Evolutionary conservation across 805 yeast genomes (phyloP), one percentile per base, ranked within the genome.

Genomic region (Candida khao-thaluensis): DNA sequence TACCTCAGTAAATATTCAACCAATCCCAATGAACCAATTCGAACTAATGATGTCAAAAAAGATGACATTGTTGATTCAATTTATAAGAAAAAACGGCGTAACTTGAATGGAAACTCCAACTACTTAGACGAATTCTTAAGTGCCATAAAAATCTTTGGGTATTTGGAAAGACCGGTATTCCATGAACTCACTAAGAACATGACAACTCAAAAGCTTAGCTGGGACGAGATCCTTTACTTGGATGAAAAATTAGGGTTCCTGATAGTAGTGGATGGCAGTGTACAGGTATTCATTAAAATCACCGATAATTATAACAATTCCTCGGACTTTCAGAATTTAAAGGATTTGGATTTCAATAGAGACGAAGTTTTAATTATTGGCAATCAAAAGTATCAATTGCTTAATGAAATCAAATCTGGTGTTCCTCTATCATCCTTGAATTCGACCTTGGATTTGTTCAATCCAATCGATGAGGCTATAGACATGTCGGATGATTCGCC

Each of bases 71-170:
- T 42, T 5, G 51, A 47, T 25, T 42, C 48, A 4, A 47, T 44
- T 23, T 42, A 42, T 6, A 51, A 55, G 38, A 53, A 54, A 37
- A 43, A 45, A 41, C 48, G 70, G 77, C 35, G 37, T 38, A 43
- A 47, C 16, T 16, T 62, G 68, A 42, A 76, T 77, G 21, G 65
- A 62, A 47, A 76, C 31, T 64, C 83, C 1, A 81, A 85, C 33
- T 90, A 88, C 54, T 65, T 91, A 37, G 96, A 91, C 57, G 95
- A 90, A 57, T 91, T 91, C 52, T 64, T 91, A 32, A 77, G 86
- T 36, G 98, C 96, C 2, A 86, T 93, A 47, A 89, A 88, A 60
- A 84, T 93, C 5, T 93, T 91, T 66, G 98, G 98, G 2, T 91
- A 91, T 59, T 69, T 91, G 35, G 98, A 91, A 49, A 75, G 82